Evolutionary conservation across 441 rosid genomes (phyloP), one percentile per base, ranked within the genome.

Genomic region (Raphanus hybrid): DNA sequence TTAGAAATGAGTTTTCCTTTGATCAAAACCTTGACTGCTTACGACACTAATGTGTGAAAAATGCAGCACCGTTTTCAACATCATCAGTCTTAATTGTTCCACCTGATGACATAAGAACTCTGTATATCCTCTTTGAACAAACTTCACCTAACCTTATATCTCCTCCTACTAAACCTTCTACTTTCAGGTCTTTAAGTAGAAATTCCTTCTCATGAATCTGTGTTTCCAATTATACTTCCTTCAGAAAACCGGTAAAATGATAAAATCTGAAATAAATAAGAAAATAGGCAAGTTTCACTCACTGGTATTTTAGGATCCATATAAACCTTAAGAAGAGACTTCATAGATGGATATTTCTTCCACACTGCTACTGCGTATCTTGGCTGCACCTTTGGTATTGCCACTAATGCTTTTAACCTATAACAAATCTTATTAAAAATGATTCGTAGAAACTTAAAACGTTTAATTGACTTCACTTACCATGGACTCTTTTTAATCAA

Each of bases 381-480:
- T 37, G 99, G 98, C 82, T 93, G 99, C 74, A 96, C 97, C 89
- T 93, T 96, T 68, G 98, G 99, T 59, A 96, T 91, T 41, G 97
- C 90, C 57, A 93, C 88, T 86, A 93, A 87, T n/a, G 97, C 96
- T 85, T 89, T 96, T 76, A 93, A 83, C 98, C 99, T 96, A 87
- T 75, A 23, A 64, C 37, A n/a, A 58, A 70, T 16, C 65, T 8
- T 64, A 29, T 6, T 32, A 8, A 41, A n/a, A 43, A 12, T 23
- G 10, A 57, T 41, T 70, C 52, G 18, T 18, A 78, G 18, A 48
- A 39, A 66, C 54, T 32, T 45, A 52, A 41, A 54, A 6, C 35
- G 8, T 43, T 65, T 48, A 12, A 4, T 16, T 43, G 15, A 60
- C 45, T 65, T 45, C 6, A 12, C 52, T 79, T 75, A 96, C 99